phyloP scores from a whole-genome alignment of 768 basidiomycete genomes.

The Tricholoma sp. region DNA sequence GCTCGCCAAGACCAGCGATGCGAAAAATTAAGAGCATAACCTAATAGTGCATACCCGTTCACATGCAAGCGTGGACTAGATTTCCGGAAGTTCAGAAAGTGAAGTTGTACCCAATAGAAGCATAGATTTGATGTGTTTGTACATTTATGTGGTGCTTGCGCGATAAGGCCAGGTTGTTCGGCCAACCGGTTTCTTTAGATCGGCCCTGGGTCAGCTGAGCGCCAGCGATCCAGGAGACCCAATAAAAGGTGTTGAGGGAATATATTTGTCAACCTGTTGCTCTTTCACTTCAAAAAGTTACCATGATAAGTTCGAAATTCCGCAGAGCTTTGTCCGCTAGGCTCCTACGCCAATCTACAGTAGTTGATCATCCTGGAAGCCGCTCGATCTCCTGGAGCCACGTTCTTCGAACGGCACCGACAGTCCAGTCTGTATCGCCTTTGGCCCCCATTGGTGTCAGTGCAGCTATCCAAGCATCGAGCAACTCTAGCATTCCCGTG shows the following conservation, averaged over 20 bases:
- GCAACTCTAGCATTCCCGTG: conserved; percentile 27
- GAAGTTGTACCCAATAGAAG: background rate
- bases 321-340: background rate
- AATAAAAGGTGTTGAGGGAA: background rate
- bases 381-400: background rate
- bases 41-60: no score
- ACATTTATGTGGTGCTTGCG: no score
- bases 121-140: no score
- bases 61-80: background rate
- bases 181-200: no score
- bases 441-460: conserved; percentile 59
- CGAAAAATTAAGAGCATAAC: background rate
- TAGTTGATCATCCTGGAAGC: background rate
- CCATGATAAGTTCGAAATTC: background rate
- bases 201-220: background rate
- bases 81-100: background rate
- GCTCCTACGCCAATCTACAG: background rate
- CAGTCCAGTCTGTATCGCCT: conserved; percentile 42
- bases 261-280: background rate
- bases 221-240: background rate
- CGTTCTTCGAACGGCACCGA: conserved; percentile 4
- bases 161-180: no score
- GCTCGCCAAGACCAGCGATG: conserved; percentile 23
- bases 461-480: conserved; percentile 45
- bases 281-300: background rate